phyloP scores from a whole-genome alignment of 257 asterid genomes.

The Phtheirospermum japonicum region DNA sequence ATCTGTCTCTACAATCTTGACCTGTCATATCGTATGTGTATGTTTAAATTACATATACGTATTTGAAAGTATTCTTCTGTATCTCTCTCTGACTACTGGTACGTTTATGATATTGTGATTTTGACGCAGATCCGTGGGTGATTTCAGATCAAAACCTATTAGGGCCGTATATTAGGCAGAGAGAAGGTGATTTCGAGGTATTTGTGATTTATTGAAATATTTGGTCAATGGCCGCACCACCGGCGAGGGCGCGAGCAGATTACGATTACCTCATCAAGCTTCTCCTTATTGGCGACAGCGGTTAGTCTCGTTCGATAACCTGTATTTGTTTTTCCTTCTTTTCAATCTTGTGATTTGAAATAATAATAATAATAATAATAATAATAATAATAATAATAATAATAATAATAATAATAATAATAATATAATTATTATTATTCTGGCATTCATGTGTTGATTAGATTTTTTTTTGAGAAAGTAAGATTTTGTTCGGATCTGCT shows the following conservation, averaged over 20 bases:
- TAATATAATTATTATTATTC: background rate
- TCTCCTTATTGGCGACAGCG: slow-evolving; percentile 69
- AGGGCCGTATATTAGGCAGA: slow-evolving; percentile 21
- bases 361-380: no score
- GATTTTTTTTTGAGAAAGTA: no score
- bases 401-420: no score
- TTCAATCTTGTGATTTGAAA: no score
- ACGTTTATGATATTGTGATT: slow-evolving; percentile 19
- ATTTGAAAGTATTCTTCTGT: slow-evolving; percentile 20
- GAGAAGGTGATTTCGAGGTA: slow-evolving; percentile 20
- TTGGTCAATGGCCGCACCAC: slow-evolving; percentile 63
- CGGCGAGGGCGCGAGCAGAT: slow-evolving; percentile 69
- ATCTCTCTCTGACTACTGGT: background rate
- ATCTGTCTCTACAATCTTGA: slow-evolving; percentile 32
- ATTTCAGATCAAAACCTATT: slow-evolving; percentile 16
- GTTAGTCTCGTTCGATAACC: slow-evolving; percentile 24
- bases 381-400: no score
- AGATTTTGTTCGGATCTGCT: no score
- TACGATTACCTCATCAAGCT: slow-evolving; percentile 66
- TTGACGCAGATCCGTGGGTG: slow-evolving; percentile 31
- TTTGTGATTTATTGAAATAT: slow-evolving; percentile 23
- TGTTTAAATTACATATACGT: slow-evolving; percentile 5
- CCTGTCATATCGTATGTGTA: slow-evolving; percentile 26
- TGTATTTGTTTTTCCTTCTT: background rate
- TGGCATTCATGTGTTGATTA: background rate